Evolutionary conservation across 805 yeast genomes (phyloP), one percentile per base, ranked within the genome.

Genomic region (Sugiyamaella qingdaonensis): DNA sequence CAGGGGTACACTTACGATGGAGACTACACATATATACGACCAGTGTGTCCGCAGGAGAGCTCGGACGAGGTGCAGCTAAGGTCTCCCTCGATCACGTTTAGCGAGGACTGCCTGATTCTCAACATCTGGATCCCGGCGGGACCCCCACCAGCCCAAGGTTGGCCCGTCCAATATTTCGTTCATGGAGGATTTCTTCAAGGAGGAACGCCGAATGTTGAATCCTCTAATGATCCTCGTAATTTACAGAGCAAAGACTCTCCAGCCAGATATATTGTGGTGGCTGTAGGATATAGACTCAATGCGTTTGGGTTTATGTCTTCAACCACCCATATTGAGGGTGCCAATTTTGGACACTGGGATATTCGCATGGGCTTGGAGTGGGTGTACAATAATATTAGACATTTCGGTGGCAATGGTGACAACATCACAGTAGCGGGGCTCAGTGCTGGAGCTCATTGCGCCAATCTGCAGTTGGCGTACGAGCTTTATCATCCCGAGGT

Each of bases 131-230:
- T 70, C 10, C 78, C 78, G 9, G 57, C 66, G 1, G 63, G 60
- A 1, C 63, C 64, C 16, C 63, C 67, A 29, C 77, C 76, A 13
- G 56, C 58, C 8, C 67, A 54, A 5, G 78, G 78, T 3, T 74
- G 76, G 76, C 77, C 77, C 3, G 77, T 74, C 16, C 51, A 67
- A 49, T 55, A 70, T 39, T 73, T 69, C 59, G 59, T 74, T 36
- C 78, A 74, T 60, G 79, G 79, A 27, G 79, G 79, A 5, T 74
- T 71, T 65, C 58, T 75, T 27, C 77, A 72, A 56, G 66, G 65
- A 42, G 73, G 66, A 16, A 58, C 53, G 10, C 63, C 65, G 1
- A 55, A 57, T 14, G 61, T 55, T 32, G 32, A 48, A 9, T 9
- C 36, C 7, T 14, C 48, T 4, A 48, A 21, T 5, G 60, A 57